Conservation (phyloP, 2,329 filamentous ascomycete genomes). For the Diaporthe ilicicola region DNA sequence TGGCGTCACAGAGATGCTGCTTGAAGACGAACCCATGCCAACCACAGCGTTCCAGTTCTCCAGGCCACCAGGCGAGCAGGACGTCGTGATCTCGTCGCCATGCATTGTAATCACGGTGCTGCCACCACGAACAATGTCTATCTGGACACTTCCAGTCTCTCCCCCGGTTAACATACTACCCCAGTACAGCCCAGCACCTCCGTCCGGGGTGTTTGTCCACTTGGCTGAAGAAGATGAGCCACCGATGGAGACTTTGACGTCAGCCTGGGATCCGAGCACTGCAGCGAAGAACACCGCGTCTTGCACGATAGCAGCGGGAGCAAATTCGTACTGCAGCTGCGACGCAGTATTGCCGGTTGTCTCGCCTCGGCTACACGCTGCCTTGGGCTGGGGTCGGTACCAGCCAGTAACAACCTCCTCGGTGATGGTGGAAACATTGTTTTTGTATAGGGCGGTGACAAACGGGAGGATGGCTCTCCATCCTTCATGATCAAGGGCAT, state of each 20-base stretch:
- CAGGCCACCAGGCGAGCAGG: not conserved
- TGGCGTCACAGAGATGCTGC: not conserved
- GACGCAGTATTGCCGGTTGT: not conserved
- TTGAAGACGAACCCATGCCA: no score
- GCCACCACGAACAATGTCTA: not conserved
- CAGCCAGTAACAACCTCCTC: not conserved
- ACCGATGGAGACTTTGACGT: not conserved
- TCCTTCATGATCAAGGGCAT: conserved; percentile 47
- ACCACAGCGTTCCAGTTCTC: not conserved
- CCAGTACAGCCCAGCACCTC: not conserved
- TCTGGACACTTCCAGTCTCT: not conserved
- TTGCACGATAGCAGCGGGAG: not conserved
- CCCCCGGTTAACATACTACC: not conserved
- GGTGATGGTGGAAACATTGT: not conserved
- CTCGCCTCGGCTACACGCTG: not conserved
- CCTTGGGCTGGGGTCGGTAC: not conserved
- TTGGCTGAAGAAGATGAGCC: not conserved
- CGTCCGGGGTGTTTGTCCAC: not conserved
- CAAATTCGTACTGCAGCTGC: not conserved
- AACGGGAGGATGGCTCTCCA: not conserved
- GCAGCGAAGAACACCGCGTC: not conserved
- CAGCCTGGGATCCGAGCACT: not conserved
- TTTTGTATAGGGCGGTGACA: not conserved
- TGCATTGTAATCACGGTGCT: not conserved
- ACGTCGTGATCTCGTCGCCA: not conserved